These are phyloP conservation scores for Candida namnaoensis DNA, from an alignment of 805 yeast genomes.

Conservation along the genomic window DNA sequence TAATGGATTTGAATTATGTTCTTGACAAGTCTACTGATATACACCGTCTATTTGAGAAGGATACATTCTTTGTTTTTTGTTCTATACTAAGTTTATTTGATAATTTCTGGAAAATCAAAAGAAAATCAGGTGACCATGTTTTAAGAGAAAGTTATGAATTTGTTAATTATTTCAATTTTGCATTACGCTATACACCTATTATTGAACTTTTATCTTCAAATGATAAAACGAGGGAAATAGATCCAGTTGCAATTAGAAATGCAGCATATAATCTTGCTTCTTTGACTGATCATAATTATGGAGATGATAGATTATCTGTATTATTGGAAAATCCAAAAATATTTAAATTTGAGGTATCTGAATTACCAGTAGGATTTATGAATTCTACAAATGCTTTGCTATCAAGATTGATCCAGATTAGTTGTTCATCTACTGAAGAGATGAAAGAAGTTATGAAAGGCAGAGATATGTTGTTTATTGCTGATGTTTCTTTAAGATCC, in stretches of 20 bases:
- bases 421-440: background rate
- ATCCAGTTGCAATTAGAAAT: no score
- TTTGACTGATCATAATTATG: no score
- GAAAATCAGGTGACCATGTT: conserved; percentile 66
- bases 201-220: conserved; percentile 24
- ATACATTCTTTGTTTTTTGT: conserved; percentile 31
- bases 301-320: conserved; percentile 14
- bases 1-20: conserved; percentile 10
- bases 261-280: no score
- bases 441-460: conserved; percentile 8
- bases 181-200: conserved; percentile 33
- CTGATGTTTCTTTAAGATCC: conserved; percentile 53
- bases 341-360: conserved; percentile 34
- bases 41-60: conserved; percentile 22
- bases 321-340: conserved; percentile 17
- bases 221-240: background rate
- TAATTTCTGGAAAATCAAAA: conserved; percentile 43
- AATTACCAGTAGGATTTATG: conserved; percentile 43
- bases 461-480: conserved; percentile 33
- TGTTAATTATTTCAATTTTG: conserved; percentile 38
- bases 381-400: conserved; percentile 53
- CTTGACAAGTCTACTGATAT: conserved; percentile 21
- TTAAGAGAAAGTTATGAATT: conserved; percentile 45
- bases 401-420: conserved; percentile 22
- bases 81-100: conserved; percentile 47